Percentiles rank a stretch among this genome's conserved stretches.
Conservation (phyloP, 805 yeast genomes). For the Myxozyma vanderwaltii region DNA sequence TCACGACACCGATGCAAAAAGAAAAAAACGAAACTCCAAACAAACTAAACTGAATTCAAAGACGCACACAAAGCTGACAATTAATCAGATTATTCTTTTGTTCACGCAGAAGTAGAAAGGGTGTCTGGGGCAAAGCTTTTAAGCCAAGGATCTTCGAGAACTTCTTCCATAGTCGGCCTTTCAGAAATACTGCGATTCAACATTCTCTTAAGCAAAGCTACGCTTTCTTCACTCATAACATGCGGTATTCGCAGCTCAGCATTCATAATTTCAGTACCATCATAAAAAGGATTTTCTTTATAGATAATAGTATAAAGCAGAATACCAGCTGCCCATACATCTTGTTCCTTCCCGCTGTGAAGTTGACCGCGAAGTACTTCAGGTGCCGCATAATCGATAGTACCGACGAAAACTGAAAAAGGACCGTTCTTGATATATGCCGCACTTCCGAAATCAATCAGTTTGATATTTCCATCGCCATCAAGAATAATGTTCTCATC, state of each 20-base stretch:
- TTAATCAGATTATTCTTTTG: background rate
- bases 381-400: slow-evolving; percentile 96
- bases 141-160: slow-evolving; percentile 74
- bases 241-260: slow-evolving; percentile 77
- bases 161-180: slow-evolving; percentile 75
- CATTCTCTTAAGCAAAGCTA: slow-evolving; percentile 62
- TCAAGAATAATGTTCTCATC: slow-evolving; percentile 94
- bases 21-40: background rate
- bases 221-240: slow-evolving; percentile 60
- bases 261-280: slow-evolving; percentile 92
- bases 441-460: slow-evolving; percentile 95
- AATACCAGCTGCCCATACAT: slow-evolving; percentile 96
- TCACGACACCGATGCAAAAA: background rate
- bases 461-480: slow-evolving; percentile 68
- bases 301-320: slow-evolving; percentile 84
- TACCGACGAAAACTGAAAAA: slow-evolving; percentile 95
- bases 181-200: slow-evolving; percentile 64
- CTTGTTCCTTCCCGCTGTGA: slow-evolving; percentile 92
- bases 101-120: background rate
- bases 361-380: slow-evolving; percentile 88
- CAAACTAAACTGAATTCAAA: background rate
- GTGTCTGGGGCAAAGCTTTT: slow-evolving; percentile 5
- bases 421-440: slow-evolving; percentile 91
- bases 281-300: slow-evolving; percentile 94
- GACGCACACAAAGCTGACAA: background rate